A percentile compares a stretch with the other conserved stretches of the same genome.
Evolutionary conservation across 352 stramenopile species (phyloP).

Genomic region (Phytophthora nicotianae): DNA sequence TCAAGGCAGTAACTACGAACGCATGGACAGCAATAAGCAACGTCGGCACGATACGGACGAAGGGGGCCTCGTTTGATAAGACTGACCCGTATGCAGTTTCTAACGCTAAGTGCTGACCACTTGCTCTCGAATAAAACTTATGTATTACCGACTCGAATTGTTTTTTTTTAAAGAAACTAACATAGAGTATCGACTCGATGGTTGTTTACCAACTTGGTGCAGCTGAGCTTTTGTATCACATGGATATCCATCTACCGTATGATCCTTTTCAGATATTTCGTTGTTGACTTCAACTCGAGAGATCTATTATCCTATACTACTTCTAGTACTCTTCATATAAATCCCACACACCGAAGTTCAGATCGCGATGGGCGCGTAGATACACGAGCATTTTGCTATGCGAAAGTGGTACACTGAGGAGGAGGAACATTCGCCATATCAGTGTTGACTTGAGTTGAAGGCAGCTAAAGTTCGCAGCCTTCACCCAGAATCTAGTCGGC

Average conservation of each 20-base stretch:
- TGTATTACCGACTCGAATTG: conserved; percentile 10
- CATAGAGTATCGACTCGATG: neutral
- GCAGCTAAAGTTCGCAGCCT: conserved; percentile 5
- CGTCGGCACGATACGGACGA: conserved; percentile 9
- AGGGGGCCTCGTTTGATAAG: conserved; percentile 38
- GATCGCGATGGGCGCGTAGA: neutral
- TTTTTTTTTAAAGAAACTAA: neutral
- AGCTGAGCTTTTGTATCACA: conserved; percentile 19
- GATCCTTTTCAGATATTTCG: conserved; percentile 12
- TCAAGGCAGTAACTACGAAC: conserved; percentile 25
- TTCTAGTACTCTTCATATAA: neutral
- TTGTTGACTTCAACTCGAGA: conserved; percentile 4
- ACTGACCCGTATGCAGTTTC: conserved; percentile 16
- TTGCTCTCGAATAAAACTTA: conserved; percentile 17
- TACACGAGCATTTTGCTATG: neutral
- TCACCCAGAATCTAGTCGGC: conserved; percentile 15
- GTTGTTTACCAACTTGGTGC: conserved; percentile 13
- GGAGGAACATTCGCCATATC: conserved; percentile 14
- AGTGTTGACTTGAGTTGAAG: conserved; percentile 21
- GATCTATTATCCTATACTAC: neutral
- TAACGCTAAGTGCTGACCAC: conserved; percentile 13
- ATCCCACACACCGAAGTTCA: conserved; percentile 6
- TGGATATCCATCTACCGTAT: conserved; percentile 1
- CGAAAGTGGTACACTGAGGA: conserved; percentile 1
- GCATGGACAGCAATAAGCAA: conserved; percentile 27